Evolutionary conservation across 2,329 filamentous ascomycete genomes (phyloP), one percentile per base, ranked within the genome.

Genomic region (Arthroderma sp.): DNA sequence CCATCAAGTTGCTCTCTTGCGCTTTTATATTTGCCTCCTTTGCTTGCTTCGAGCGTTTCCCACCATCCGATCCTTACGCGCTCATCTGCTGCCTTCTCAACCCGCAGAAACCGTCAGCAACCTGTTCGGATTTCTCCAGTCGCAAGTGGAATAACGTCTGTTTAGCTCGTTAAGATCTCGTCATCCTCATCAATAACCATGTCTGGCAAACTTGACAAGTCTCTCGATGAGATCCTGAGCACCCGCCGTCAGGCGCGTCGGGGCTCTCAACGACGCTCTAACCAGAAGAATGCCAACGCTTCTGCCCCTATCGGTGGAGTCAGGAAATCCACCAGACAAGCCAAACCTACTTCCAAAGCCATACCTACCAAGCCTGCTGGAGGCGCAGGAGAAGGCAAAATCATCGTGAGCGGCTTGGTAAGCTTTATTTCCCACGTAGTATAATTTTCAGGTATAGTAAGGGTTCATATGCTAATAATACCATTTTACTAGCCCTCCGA

Each of bases 371-470:
- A 80, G 62, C 75, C 77, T 48, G 67, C 75, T 47, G 68, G 72
- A 53, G 66, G 69, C 50, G 71, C 72, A 58, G 80, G 78, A 60
- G 86, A 93, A 56, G 93, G 86, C 75, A 96, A 95, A 73, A 89
- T 96, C 70, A 85, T 94, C 68, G 89, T 98, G 70, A 94, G 86
- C 82, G 93, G 93, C 73, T 77, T 98, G 75, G 88, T 95, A 82
- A 68, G 87, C 15, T 22, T 68, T 51, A 31, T 30, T 29, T 8
- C 29, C 29, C 15, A 56, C 7, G 40, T 10, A 29, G 22, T 5
- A 6, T 15, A 11, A 9, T 32, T 28, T 15, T 3, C 34, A 40
- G 38, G 2, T 30, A 7, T 34, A 4, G 30, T 22, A 34, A 3
- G 29, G 7, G n/a, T 31, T 15, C 38, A 46, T 37, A 48, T 44